A percentile compares a stretch with the other conserved stretches of the same genome.
Conservation (phyloP, 805 yeast genomes). For the Candida berthetii region DNA sequence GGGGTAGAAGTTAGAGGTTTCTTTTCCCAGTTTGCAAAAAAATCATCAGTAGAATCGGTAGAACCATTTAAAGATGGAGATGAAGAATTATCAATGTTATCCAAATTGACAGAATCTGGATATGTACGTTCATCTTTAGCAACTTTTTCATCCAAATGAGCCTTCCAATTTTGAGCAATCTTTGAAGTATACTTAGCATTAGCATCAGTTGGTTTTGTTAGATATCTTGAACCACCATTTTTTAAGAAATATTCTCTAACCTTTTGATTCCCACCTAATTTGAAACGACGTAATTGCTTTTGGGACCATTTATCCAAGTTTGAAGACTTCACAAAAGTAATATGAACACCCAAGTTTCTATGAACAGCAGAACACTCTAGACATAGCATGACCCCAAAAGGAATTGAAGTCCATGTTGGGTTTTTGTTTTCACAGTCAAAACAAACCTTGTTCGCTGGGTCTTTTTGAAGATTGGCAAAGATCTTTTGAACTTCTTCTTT, state of each 20-base stretch:
- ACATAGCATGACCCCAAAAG: constrained; percentile 90
- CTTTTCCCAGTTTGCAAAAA: constrained; percentile 84
- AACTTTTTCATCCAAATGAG: constrained; percentile 68
- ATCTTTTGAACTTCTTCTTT: constrained; percentile 15
- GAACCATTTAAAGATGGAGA: constrained; percentile 29
- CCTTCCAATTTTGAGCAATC: constrained; percentile 76
- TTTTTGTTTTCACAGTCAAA: constrained; percentile 92
- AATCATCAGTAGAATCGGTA: constrained; percentile 64
- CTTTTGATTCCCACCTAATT: constrained; percentile 86
- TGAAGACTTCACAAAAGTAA: constrained; percentile 89
- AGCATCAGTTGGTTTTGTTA: constrained; percentile 54
- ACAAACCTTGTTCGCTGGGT: constrained; percentile 74
- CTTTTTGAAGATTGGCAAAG: constrained; percentile 29
- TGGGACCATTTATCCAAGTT: constrained; percentile 93
- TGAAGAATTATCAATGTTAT: constrained; percentile 33
- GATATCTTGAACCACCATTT: constrained; percentile 75
- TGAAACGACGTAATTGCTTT: constrained; percentile 84
- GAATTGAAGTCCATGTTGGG: constrained; percentile 98
- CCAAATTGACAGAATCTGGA: constrained; percentile 72
- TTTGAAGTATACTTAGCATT: constrained; percentile 74
- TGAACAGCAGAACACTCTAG: constrained; percentile 94
- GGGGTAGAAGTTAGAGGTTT: constrained; percentile 48
- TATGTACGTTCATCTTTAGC: constrained; percentile 57
- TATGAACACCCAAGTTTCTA: constrained; percentile 93
- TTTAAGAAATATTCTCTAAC: constrained; percentile 80